A percentile compares a stretch with the other conserved stretches of the same genome.
Evolutionary conservation across 2,329 filamentous ascomycete species (phyloP).

Genomic region (Davidsoniella neocaledoniae): DNA sequence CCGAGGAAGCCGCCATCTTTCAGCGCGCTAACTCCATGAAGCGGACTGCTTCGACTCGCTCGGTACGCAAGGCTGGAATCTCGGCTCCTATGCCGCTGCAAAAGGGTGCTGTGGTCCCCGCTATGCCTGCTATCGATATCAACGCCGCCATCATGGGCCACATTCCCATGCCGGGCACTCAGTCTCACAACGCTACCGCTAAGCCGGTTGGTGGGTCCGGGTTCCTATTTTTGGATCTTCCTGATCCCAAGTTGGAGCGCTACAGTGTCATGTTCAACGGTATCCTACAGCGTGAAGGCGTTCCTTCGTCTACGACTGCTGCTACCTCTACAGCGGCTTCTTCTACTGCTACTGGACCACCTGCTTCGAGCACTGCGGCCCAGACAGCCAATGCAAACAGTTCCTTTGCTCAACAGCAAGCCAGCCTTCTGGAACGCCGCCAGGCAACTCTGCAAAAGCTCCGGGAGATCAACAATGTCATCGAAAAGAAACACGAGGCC

Average conservation of each 20-base stretch:
- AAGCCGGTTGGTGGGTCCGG: slow-evolving; percentile 16
- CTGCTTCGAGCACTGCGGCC: not conserved
- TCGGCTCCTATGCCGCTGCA: slow-evolving; percentile 4
- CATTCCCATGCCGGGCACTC: slow-evolving; percentile 1
- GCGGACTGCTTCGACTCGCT: not conserved
- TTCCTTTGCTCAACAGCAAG: slow-evolving; percentile 16
- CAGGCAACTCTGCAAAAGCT: slow-evolving; percentile 43
- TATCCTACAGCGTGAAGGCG: slow-evolving; percentile 36
- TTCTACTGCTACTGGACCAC: not conserved
- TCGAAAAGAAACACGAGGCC: slow-evolving; percentile 10
- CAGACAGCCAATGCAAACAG: not conserved
- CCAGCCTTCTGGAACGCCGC: slow-evolving; percentile 35
- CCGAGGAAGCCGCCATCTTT: slow-evolving; percentile 11
- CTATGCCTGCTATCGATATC: slow-evolving; percentile 3
- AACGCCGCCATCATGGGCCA: not conserved
- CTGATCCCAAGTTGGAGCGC: slow-evolving; percentile 62
- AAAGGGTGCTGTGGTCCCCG: not conserved
- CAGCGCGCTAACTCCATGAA: slow-evolving; percentile 5
- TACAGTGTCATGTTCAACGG: slow-evolving; percentile 89
- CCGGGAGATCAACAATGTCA: slow-evolving; percentile 31
- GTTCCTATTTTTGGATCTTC: slow-evolving; percentile 63
- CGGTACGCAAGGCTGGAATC: not conserved
- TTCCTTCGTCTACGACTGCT: not conserved
- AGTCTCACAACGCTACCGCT: not conserved
- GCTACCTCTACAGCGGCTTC: not conserved